Evolutionary conservation across 2,329 filamentous ascomycete genomes (phyloP).

Genomic region (Lecanosticta acicola): DNA sequence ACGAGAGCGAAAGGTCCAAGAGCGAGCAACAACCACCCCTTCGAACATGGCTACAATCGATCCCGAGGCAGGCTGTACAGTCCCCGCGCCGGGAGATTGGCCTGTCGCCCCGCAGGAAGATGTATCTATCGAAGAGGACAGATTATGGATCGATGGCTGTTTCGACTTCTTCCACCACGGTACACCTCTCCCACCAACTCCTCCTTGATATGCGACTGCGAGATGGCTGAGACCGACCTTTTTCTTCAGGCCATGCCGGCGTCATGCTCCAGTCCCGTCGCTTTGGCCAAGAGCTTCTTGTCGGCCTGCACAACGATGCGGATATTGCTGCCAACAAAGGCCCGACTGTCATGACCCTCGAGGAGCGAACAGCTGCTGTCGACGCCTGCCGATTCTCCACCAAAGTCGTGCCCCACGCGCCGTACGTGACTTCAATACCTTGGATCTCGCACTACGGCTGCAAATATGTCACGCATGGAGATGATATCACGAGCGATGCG

Average conservation of each 20-base stretch:
- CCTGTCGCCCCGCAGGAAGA: constrained; percentile 61
- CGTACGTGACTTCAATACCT: constrained; percentile 87
- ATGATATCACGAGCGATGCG: constrained; percentile 94
- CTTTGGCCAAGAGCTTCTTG: constrained; percentile 79
- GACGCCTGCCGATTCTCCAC: constrained; percentile 96
- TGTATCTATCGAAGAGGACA: constrained; percentile 55
- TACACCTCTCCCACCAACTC: constrained; percentile 7
- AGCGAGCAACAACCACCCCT: background rate
- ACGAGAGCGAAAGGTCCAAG: background rate
- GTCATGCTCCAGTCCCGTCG: constrained; percentile 94
- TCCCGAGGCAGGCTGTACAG: constrained; percentile 30
- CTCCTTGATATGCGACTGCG: background rate
- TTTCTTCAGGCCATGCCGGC: constrained; percentile 65
- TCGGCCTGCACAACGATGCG: constrained; percentile 93
- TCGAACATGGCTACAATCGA: constrained; percentile 25
- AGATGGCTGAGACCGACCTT: constrained; percentile 13
- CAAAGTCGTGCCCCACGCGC: constrained; percentile 72
- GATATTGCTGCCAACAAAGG: constrained; percentile 95
- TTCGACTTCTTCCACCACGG: constrained; percentile 98
- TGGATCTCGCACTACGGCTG: constrained; percentile 97
- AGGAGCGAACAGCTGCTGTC: constrained; percentile 85
- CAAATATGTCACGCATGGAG: constrained; percentile 90
- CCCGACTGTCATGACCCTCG: constrained; percentile 90
- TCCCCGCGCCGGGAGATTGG: constrained; percentile 55
- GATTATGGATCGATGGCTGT: constrained; percentile 97